These are phyloP conservation scores for Acer campestre DNA, from an alignment of 345 rosid species.

Conservation along the genomic window DNA sequence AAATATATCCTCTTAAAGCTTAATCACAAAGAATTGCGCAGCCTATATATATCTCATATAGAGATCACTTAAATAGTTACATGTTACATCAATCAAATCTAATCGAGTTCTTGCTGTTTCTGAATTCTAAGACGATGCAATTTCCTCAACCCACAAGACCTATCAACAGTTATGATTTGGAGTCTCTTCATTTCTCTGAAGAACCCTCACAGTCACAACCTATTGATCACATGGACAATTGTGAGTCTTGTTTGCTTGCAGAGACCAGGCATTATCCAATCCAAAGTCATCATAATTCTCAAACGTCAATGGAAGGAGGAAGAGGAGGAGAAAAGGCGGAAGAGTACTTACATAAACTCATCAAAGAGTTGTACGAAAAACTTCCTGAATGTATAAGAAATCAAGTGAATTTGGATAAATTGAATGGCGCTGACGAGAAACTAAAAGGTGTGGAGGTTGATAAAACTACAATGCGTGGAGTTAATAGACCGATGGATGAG, in stretches of 20 bases:
- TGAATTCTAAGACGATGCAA: constrained; percentile 3
- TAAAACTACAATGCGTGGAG: not conserved
- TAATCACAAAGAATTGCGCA: too few relatives aligned
- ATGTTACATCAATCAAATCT: not conserved
- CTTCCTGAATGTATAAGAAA: constrained; percentile 23
- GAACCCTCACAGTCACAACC: not conserved
- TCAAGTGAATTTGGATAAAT: constrained; percentile 22
- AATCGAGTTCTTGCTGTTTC: not conserved
- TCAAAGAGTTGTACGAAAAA: constrained; percentile 29
- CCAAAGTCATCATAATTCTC: not conserved
- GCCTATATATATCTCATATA: too few relatives aligned
- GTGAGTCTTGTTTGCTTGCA: not conserved
- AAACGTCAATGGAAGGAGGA: not conserved
- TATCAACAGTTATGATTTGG: constrained; percentile 16
- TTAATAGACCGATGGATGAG: constrained; percentile 13
- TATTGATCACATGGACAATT: not conserved
- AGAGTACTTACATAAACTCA: constrained; percentile 5
- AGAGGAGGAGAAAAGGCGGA: constrained; percentile 23
- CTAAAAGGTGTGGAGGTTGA: constrained; percentile 11
- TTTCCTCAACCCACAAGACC: constrained; percentile 45
- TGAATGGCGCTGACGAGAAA: not conserved
- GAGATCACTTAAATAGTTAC: too few relatives aligned
- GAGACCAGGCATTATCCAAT: not conserved
- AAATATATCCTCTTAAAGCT: too few relatives aligned
- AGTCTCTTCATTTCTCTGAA: not conserved